These are phyloP conservation scores for Neurospora sp. DNA, from an alignment of 495 filamentous ascomycete species.

Conservation along the genomic window DNA sequence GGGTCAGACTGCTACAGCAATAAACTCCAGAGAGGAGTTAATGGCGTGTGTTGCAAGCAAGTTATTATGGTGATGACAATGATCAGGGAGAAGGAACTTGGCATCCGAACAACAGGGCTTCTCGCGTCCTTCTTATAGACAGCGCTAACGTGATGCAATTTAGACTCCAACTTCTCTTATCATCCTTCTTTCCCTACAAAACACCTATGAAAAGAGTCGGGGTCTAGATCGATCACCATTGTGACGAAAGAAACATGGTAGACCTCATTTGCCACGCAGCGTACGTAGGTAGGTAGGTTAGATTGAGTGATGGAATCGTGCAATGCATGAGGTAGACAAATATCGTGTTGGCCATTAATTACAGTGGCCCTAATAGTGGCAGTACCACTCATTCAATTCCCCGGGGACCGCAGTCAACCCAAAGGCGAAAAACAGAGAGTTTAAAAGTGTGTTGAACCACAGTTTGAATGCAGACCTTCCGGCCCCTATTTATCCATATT, in stretches of 20 bases:
- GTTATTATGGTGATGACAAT: background rate
- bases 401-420: background rate
- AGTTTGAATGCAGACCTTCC: slow-evolving; percentile 15
- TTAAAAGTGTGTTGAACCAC: background rate
- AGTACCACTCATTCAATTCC: background rate
- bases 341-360: background rate
- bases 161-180: background rate
- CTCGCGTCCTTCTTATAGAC: background rate
- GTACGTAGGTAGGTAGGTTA: background rate
- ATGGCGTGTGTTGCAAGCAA: too few relatives aligned
- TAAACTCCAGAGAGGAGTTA: too few relatives aligned
- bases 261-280: background rate
- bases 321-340: background rate
- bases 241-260: background rate
- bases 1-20: background rate
- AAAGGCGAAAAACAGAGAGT: background rate
- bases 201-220: background rate
- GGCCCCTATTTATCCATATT: slow-evolving; percentile 24
- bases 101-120: background rate
- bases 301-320: background rate
- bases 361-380: background rate
- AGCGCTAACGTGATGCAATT: background rate
- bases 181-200: background rate
- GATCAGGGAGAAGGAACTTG: background rate
- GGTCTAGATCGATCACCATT: background rate